phyloP scores from a whole-genome alignment of 2,329 filamentous ascomycete genomes.

The Fusarium sp. region DNA sequence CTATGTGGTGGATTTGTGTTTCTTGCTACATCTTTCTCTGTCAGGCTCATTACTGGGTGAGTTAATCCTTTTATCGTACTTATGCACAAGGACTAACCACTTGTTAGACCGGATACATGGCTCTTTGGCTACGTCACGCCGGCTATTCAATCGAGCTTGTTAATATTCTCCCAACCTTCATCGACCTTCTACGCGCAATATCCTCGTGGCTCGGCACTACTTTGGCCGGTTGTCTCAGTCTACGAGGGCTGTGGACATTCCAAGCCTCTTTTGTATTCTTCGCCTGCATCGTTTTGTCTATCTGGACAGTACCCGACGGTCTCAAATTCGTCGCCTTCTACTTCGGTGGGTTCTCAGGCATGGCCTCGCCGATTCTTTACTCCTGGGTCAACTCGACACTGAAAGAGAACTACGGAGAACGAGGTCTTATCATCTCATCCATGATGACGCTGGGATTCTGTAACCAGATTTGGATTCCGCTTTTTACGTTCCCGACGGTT shows the following conservation, averaged over 20 bases:
- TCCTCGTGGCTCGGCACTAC: background rate
- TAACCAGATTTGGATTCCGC: constrained; percentile 11
- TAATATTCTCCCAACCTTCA: background rate
- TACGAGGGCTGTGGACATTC: constrained; percentile 4
- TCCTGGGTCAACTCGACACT: background rate
- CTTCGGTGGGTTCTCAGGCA: constrained; percentile 9
- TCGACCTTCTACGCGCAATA: background rate
- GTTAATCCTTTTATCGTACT: fast-evolving
- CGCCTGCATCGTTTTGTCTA: background rate
- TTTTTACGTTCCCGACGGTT: background rate
- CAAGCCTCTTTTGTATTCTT: constrained; percentile 10
- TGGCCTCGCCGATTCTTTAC: background rate
- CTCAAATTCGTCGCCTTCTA: background rate
- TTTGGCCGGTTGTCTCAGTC: background rate
- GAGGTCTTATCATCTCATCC: background rate
- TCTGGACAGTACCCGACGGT: background rate
- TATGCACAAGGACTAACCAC: fast-evolving
- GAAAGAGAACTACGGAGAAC: background rate
- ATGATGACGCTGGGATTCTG: constrained; percentile 17
- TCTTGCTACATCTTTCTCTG: background rate
- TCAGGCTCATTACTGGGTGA: background rate
- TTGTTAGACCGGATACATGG: background rate
- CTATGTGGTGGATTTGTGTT: constrained; percentile 13
- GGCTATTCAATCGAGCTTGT: constrained; percentile 6
- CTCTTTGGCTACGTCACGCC: background rate